Conservation (phyloP, 225 moss, liverwort and hornwort genomes). For the Lunularia cruciata region DNA sequence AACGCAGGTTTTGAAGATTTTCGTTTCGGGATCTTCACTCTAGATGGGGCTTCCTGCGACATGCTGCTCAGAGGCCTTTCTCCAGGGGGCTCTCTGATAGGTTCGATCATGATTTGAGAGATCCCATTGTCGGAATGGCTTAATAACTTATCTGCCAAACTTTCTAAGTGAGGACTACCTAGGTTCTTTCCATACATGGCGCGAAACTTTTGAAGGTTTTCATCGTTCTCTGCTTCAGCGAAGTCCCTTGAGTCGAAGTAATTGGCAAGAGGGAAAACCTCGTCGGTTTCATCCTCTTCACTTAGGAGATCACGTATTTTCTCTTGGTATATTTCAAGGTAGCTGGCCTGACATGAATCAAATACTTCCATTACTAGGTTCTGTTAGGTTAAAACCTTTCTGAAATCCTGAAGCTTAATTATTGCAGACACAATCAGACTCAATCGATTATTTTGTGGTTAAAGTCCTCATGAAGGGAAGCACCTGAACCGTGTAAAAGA, state of each 20-base stretch:
- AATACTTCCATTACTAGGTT: no score
- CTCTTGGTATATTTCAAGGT: slow-evolving; percentile 60
- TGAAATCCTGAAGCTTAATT: no score
- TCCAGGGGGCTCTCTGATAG: slow-evolving; percentile 11
- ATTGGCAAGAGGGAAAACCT: slow-evolving; percentile 8
- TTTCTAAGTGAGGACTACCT: slow-evolving; percentile 5
- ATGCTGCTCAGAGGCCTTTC: slow-evolving; percentile 7
- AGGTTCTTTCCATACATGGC: no score
- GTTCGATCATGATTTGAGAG: neutral
- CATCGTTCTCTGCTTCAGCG: neutral
- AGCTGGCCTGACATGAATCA: slow-evolving; percentile 49
- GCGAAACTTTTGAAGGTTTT: no score
- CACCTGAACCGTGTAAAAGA: slow-evolving; percentile 37
- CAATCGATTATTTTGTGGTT: no score
- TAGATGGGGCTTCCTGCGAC: slow-evolving; percentile 22
- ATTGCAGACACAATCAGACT: no score
- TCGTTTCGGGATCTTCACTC: slow-evolving; percentile 25
- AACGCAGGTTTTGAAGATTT: slow-evolving; percentile 34
- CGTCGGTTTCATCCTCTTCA: slow-evolving; percentile 23
- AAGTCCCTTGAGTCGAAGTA: neutral
- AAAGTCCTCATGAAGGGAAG: no score
- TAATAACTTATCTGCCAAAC: slow-evolving; percentile 1
- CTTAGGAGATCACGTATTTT: slow-evolving; percentile 56
- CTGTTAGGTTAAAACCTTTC: no score
- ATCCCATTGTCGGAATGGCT: no score